Evolutionary conservation across 2,329 filamentous ascomycete species (phyloP).

Genomic region (Cercospora sp.): DNA sequence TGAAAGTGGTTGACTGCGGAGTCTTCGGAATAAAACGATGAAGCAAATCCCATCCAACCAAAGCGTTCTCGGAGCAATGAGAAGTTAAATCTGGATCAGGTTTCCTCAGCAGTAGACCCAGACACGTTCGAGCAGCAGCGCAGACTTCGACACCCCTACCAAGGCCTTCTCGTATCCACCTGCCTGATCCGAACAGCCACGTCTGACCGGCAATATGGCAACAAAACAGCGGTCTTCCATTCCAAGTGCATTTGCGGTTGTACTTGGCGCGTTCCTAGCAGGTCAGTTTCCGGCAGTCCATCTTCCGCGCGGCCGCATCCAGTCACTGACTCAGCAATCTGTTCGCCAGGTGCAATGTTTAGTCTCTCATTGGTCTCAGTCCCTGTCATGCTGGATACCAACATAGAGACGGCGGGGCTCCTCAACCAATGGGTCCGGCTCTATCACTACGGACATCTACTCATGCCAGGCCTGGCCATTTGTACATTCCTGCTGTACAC

Average conservation of each 20-base stretch:
- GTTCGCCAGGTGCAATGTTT: constrained; percentile 7
- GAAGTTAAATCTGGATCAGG: neutral
- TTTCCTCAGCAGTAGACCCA: neutral
- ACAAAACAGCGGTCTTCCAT: neutral
- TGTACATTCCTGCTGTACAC: neutral
- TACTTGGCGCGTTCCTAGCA: neutral
- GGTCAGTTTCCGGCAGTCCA: neutral
- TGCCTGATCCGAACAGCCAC: neutral
- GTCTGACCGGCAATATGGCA: neutral
- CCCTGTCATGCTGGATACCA: constrained; percentile 12
- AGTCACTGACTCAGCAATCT: neutral
- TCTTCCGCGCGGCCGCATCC: neutral
- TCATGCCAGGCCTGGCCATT: neutral
- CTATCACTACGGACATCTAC: neutral
- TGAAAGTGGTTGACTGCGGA: neutral
- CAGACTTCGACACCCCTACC: neutral
- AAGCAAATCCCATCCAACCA: neutral
- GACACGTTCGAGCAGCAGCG: neutral
- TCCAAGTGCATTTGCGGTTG: neutral
- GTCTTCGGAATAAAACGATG: neutral
- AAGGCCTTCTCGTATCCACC: neutral
- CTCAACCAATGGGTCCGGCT: neutral
- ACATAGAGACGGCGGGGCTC: neutral
- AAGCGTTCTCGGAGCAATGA: neutral
- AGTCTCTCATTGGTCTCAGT: constrained; percentile 9